Evolutionary conservation across 257 asterid genomes (phyloP).

Genomic region (Phtheirospermum japonicum): DNA sequence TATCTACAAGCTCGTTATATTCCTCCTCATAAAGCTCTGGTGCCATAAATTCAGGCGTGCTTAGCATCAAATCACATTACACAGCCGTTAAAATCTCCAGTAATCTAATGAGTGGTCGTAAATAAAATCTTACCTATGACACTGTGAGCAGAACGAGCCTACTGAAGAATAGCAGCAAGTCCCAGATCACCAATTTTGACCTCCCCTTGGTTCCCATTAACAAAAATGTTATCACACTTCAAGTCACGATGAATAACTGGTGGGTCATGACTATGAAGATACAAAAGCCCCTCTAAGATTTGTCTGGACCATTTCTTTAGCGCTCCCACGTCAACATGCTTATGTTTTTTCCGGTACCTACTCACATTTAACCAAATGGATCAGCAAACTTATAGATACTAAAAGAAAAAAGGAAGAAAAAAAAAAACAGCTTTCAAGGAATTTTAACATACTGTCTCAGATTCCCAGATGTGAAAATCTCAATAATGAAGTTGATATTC

Average conservation of each 20-base stretch:
- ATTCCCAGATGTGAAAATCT: slow-evolving; percentile 89
- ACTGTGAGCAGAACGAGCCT: slow-evolving; percentile 94
- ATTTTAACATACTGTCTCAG: slow-evolving; percentile 69
- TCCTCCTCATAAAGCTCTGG: slow-evolving; percentile 96
- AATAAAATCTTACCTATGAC: slow-evolving; percentile 65
- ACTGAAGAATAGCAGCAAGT: slow-evolving; percentile 80
- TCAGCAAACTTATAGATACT: neutral
- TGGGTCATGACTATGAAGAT: slow-evolving; percentile 91
- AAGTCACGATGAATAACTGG: slow-evolving; percentile 93
- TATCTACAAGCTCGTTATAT: slow-evolving; percentile 89
- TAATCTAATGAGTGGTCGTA: neutral
- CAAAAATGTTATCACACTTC: slow-evolving; percentile 86
- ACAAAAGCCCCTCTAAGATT: slow-evolving; percentile 85
- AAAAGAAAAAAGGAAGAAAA: too few relatives aligned
- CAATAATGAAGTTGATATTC: slow-evolving; percentile 89
- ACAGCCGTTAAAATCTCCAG: slow-evolving; percentile 12
- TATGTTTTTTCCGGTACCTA: slow-evolving; percentile 92
- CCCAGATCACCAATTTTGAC: slow-evolving; percentile 95
- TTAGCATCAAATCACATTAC: slow-evolving; percentile 36
- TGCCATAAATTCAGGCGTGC: slow-evolving; percentile 98
- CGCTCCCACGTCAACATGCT: slow-evolving; percentile 85
- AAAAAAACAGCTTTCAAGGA: too few relatives aligned
- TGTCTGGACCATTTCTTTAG: slow-evolving; percentile 96
- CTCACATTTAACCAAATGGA: slow-evolving; percentile 16
- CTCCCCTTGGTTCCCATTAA: slow-evolving; percentile 95